Conservation (phyloP, 208 protist genomes). For the Trypanosomatidae sp. region DNA sequence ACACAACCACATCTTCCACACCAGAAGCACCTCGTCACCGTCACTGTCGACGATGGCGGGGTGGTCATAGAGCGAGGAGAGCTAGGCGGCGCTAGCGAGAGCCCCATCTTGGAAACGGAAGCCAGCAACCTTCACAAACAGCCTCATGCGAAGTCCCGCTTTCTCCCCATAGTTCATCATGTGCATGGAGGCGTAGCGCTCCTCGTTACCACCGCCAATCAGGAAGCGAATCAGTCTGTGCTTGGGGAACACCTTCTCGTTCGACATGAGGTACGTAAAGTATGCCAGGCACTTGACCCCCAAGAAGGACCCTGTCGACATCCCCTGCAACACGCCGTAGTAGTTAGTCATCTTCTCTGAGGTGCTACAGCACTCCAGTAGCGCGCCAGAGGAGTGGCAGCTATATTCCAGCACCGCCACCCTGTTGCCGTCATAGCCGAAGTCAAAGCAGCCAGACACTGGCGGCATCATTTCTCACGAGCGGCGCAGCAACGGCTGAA, state of each 20-base stretch:
- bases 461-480: conserved; percentile 58
- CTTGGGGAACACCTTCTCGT: conserved; percentile 43
- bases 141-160: conserved; percentile 67
- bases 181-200: conserved; percentile 79
- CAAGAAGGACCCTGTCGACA: conserved; percentile 73
- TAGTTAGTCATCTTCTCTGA: conserved; percentile 78
- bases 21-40: conserved; percentile 63
- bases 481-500: conserved; percentile 58
- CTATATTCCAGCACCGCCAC: conserved; percentile 85
- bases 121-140: conserved; percentile 55
- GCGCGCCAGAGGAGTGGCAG: conserved; percentile 70
- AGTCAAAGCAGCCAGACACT: conserved; percentile 76
- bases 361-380: conserved; percentile 84
- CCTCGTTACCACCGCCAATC: conserved; percentile 84
- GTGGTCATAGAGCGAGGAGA: conserved; percentile 32
- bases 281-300: conserved; percentile 50
- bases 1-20: conserved; percentile 91
- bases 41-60: conserved; percentile 62
- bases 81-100: conserved; percentile 18
- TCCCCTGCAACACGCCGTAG: conserved; percentile 55
- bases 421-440: conserved; percentile 70
- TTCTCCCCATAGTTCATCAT: conserved; percentile 62
- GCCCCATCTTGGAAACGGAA: conserved; percentile 38
- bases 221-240: conserved; percentile 80
- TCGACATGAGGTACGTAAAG: conserved; percentile 46